phyloP scores from a whole-genome alignment of 129 eudicot genomes.

The carrot (Daucus carota) region DNA sequence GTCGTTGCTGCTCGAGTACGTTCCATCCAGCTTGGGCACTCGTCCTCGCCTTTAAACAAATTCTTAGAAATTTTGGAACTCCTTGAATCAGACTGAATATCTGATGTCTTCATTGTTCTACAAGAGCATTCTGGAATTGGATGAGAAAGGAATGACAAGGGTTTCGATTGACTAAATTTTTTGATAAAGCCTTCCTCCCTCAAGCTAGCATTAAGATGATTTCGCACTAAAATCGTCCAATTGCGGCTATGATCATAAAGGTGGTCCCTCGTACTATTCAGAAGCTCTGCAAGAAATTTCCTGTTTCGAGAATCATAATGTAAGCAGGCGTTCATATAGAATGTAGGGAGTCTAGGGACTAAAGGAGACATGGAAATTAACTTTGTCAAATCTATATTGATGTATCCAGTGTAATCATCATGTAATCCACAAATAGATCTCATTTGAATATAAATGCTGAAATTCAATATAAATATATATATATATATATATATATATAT shows the following conservation, averaged over 20 bases:
- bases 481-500: no score
- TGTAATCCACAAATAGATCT: neutral
- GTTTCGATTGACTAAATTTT: conserved; percentile 37
- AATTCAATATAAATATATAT: neutral
- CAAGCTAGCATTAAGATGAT: conserved; percentile 74
- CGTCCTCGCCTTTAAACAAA: conserved; percentile 28
- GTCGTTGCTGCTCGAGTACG: conserved; percentile 20
- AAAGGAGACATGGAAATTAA: neutral
- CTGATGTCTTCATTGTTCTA: conserved; percentile 33
- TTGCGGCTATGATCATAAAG: conserved; percentile 61
- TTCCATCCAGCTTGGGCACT: conserved; percentile 69
- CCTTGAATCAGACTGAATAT: conserved; percentile 10
- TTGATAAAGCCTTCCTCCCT: conserved; percentile 56
- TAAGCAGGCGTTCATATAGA: conserved; percentile 9
- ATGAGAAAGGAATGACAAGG: conserved; percentile 66
- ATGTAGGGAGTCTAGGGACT: neutral
- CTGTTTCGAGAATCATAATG: conserved; percentile 31
- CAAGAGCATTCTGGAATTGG: conserved; percentile 94
- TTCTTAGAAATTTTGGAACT: conserved; percentile 6
- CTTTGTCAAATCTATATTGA: neutral
- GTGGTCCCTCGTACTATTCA: conserved; percentile 53
- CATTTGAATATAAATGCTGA: neutral
- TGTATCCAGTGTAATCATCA: neutral
- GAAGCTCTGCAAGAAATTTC: conserved; percentile 60
- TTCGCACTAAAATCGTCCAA: conserved; percentile 55